Conservation (phyloP, 164 flowering plant species). For the Magnolia changhungtana region DNA sequence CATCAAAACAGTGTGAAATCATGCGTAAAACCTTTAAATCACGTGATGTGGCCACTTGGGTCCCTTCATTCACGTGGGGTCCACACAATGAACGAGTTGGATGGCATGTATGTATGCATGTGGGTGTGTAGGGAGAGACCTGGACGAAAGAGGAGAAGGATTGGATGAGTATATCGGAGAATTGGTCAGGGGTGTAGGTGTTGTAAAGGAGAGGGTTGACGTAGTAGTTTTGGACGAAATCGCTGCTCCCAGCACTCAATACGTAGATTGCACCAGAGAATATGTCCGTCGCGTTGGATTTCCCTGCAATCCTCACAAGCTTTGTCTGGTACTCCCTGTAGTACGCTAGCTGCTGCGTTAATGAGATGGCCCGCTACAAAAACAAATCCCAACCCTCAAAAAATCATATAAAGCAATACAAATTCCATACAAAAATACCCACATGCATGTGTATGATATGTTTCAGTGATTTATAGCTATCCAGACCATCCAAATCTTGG, state of each 20-base stretch:
- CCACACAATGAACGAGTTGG: too few relatives aligned
- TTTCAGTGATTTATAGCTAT: too few relatives aligned
- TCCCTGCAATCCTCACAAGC: slow-evolving; percentile 50
- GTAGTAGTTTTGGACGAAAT: slow-evolving; percentile 51
- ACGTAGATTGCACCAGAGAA: slow-evolving; percentile 66
- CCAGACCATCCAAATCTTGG: too few relatives aligned
- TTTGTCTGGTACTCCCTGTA: slow-evolving; percentile 66
- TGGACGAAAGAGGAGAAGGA: slow-evolving; percentile 57
- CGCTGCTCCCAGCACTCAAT: slow-evolving; percentile 82
- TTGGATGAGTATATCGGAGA: slow-evolving; percentile 56
- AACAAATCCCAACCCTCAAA: background rate
- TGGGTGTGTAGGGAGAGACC: slow-evolving; percentile 29
- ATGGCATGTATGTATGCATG: background rate
- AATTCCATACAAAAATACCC: background rate
- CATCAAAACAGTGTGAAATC: too few relatives aligned
- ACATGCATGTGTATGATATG: background rate
- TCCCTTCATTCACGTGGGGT: too few relatives aligned
- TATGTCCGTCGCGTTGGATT: slow-evolving; percentile 39
- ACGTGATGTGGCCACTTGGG: too few relatives aligned
- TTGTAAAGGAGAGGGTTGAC: slow-evolving; percentile 42
- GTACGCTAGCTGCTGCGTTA: slow-evolving; percentile 58
- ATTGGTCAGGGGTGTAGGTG: slow-evolving; percentile 47
- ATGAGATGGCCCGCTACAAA: slow-evolving; percentile 53
- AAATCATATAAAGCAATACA: background rate
- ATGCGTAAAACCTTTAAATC: too few relatives aligned